Base-by-base conservation (phyloP, 305 asterid genomes). In the Solanum hybrid region DNA sequence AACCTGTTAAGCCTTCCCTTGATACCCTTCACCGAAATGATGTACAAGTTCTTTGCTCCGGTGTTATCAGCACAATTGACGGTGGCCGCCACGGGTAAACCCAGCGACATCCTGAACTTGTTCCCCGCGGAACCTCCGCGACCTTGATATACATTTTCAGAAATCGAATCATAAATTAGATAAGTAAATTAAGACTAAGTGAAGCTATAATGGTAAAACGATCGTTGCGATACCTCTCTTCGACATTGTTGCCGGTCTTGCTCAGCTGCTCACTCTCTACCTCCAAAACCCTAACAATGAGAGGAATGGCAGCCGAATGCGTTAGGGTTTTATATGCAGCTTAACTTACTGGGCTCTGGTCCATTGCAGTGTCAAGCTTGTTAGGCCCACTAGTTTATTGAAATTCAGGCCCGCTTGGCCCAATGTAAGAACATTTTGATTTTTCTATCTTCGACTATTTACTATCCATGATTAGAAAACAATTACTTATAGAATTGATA, bases 121-220 rank as follows among this genome's bases (percentile, higher is more conserved):
- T 95, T 95, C 38, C 97, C 97, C 90, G 96, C 97, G 79, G 97
- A 88, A 78, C 97, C 97, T 90, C 97, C 97, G 89, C 97, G 97
- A 17, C 97, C 97, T 95, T 79, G 19, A 78, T n/a, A 5, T 75
- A 27, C 37, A 51, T 85, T 34, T 75, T 4, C 27, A 66, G 10
- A 17, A 12, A 86, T 8, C 1, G 73, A 45, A 64, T 27, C 22
- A 56, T n/a, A 56, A 34, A 22, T 40, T 0, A 27, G n/a, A 31
- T 29, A 14, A 27, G 35, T 2, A 75, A 22, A 42, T 10, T 75
- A 22, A 26, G 56, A 76, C 2, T 17, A 26, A 10, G n/a, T 27
- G 66, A 73, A 24, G 2, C 8, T 4, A 10, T 2, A 4, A 32
- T 32, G 1, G 8, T 34, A 32, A 3, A 12, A 19, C 4, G 73